Conservation (phyloP, 768 basidiomycete genomes). For the Xerocomellus intermedius region DNA sequence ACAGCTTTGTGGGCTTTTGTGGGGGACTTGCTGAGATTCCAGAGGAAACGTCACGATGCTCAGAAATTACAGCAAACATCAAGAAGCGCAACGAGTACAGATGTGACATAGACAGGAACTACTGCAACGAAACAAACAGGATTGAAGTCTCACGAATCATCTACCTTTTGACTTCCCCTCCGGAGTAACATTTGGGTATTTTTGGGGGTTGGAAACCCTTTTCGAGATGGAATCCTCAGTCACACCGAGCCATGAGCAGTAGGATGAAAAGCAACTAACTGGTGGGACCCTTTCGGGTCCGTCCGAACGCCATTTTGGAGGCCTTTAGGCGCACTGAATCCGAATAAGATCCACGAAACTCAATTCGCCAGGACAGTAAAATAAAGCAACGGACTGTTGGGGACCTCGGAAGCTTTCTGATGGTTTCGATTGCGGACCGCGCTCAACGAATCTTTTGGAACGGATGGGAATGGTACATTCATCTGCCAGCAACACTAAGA, state of each 20-base stretch:
- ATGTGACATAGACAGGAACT: background rate
- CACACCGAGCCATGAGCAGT: too few species aligned
- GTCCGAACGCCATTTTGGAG: background rate
- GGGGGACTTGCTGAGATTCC: background rate
- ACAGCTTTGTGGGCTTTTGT: too few species aligned
- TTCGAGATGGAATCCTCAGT: too few species aligned
- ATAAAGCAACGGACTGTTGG: background rate
- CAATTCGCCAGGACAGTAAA: too few species aligned
- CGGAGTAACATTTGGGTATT: background rate
- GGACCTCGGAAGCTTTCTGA: too few species aligned
- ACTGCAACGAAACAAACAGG: background rate
- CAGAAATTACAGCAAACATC: background rate
- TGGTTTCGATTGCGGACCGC: too few species aligned
- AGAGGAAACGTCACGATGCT: too few species aligned
- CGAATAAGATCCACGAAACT: too few species aligned
- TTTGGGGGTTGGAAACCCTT: background rate
- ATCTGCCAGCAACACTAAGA: background rate
- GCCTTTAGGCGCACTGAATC: too few species aligned
- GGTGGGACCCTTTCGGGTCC: background rate
- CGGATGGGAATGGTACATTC: background rate
- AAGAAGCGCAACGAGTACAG: background rate
- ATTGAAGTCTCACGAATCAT: too few species aligned
- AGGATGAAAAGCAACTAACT: too few species aligned
- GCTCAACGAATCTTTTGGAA: background rate
- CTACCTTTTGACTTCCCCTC: too few species aligned